phyloP scores from a whole-genome alignment of 768 basidiomycete species.

The Pisolithus tinctorius region DNA sequence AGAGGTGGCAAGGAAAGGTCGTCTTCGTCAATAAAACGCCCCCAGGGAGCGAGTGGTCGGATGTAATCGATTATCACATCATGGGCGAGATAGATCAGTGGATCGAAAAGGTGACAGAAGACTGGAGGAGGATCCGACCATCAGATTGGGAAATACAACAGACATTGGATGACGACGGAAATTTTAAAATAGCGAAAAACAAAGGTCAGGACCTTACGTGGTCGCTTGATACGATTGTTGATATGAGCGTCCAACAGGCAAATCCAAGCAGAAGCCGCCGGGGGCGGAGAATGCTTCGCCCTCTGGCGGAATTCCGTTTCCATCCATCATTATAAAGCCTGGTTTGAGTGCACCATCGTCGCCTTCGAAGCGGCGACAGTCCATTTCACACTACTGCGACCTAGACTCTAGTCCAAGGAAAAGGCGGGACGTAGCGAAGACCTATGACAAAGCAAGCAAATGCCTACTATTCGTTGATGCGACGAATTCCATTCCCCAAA shows the following conservation, averaged over 20 bases:
- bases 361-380: constrained; percentile 62
- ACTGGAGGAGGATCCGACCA: constrained; percentile 84
- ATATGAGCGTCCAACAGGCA: constrained; percentile 3
- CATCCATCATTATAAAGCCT: constrained; percentile 22
- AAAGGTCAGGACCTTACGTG: constrained; percentile 26
- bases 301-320: constrained; percentile 8
- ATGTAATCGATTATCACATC: constrained; percentile 86
- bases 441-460: constrained; percentile 37
- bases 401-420: constrained; percentile 74
- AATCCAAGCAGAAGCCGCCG: constrained; percentile 27
- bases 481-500: constrained; percentile 33
- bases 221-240: not conserved
- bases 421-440: constrained; percentile 34
- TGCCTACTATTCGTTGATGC: constrained; percentile 56
- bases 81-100: constrained; percentile 80
- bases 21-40: constrained; percentile 90
- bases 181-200: constrained; percentile 43
- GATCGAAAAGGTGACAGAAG: constrained; percentile 69
- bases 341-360: constrained; percentile 41
- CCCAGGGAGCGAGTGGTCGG: constrained; percentile 81
- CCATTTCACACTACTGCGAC: constrained; percentile 59
- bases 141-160: constrained; percentile 88
- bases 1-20: constrained; percentile 58
- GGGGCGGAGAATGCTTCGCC: constrained; percentile 40
- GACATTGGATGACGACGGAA: constrained; percentile 53